Evolutionary conservation across 306 rosid genomes (phyloP), one percentile per base, ranked within the genome.

Genomic region (Castanea mollissima): DNA sequence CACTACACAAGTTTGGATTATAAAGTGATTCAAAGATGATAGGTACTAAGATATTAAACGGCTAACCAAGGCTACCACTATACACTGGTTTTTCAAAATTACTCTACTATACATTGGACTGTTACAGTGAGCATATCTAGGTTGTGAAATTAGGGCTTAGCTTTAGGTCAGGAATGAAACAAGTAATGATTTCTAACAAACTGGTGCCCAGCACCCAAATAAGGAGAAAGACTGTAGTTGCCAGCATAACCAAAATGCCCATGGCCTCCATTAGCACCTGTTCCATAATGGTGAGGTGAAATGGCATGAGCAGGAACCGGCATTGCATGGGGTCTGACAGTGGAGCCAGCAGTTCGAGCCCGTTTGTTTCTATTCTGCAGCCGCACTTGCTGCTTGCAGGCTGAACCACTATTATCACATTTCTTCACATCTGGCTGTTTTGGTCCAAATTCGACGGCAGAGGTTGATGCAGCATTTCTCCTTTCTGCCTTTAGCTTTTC

Each of bases 401-500:
- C 46, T 32, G 51, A 59, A 20, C 16, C 69, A 57, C 25, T 56
- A 15, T 2, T 55, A 55, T 19, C 32, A 35, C 25, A 38, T 59
- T 83, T 69, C 32, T 41, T 41, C 57, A 32, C 35, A 52, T 54
- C n/a, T 1, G 21, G 68, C 35, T 19, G 54, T 15, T 21, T 32
- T 57, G 16, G 76, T 62, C 77, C 71, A 57, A 23, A 52, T 21
- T 32, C 59, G 41, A 72, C 21, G 64, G 32, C 5, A 51, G 74
- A 54, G 55, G 68, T 52, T 13, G 74, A 49, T 13, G 58, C 75
- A 55, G 15, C 5, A 3, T 19, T 49, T 78, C 67, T 64, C 64
- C 80, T 31, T 16, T 55, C 55, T 57, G 32, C 60, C 83, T 82
- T 83, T 29, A 81, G 54, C 32, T 21, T 60, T 76, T 79, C 80